Evolutionary conservation across 2,329 filamentous ascomycete genomes (phyloP), one percentile per base, ranked within the genome.

Genomic region (Pseudocercospora cruenta): DNA sequence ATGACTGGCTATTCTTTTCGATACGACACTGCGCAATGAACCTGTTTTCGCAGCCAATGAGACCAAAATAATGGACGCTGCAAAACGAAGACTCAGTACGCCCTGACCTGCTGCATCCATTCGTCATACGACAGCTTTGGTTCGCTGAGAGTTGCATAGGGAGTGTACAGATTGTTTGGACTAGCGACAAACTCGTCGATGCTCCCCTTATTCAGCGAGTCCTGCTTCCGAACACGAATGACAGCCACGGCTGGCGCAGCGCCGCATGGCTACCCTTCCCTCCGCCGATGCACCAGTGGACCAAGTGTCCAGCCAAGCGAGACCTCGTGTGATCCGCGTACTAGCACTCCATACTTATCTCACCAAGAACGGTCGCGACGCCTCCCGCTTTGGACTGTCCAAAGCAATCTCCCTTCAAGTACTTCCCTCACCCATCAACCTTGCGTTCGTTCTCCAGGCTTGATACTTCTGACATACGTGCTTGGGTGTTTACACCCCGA

Each of bases 311-410:
- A 53, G 60, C 63, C 66, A 68, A 65, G 66, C 63, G 60, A 68
- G 62, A 33, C 63, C 66, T 64, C 62, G 62, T 65, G 62, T 67
- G 33, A 57, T 60, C 22, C 45, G 54, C 55, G 43, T 26, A 33
- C 63, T 58, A 63, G 49, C 54, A 58, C 57, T 62, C 60, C 59
- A 59, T 62, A 58, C 33, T 43, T 39, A 60, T 60, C 58, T 51
- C 49, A 51, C 61, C 61, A 58, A 26, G 63, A 63, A 68, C 59
- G 51, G 61, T 62, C 45, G 61, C 62, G 53, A 67, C 65, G 65
- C 58, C 61, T 67, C 58, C 65, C 65, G 65, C 21, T 59, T 28
- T 45, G 47, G 19, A 24, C 45, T 10, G 19, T 54, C 16, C 39
- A 19, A 60, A 36, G 10, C 58, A 49, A 51, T 49, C 22, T 51